A percentile compares a stretch with the other conserved stretches of the same genome.
phyloP scores from a whole-genome alignment of 176 grass and related monocot genomes.

The Phragmites australis region DNA sequence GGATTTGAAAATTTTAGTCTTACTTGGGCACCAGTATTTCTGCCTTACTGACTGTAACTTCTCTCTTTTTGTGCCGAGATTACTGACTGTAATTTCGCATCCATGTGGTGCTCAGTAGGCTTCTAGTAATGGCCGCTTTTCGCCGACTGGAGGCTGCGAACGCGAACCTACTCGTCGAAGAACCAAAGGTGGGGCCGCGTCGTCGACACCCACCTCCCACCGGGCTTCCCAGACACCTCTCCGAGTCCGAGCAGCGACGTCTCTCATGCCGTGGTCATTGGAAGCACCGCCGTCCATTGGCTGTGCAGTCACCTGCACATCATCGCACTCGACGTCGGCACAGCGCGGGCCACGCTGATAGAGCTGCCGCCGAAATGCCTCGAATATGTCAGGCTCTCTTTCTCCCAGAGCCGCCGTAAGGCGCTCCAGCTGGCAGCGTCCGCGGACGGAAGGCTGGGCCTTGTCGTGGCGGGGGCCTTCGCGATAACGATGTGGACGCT shows the following conservation, averaged over 20 bases:
- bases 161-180: no score
- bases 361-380: not conserved
- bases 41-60: no score
- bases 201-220: no score
- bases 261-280: not conserved
- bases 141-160: no score
- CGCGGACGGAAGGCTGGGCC: not conserved
- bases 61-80: no score
- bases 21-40: no score
- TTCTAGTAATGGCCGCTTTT: no score
- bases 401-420: not conserved
- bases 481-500: constrained; percentile 6
- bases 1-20: not conserved
- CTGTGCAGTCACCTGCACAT: not conserved
- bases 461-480: not conserved
- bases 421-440: not conserved
- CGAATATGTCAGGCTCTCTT: not conserved
- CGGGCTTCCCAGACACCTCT: no score
- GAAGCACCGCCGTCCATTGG: not conserved
- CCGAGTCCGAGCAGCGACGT: no score
- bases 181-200: no score
- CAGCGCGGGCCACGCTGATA: not conserved
- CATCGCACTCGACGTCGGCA: not conserved
- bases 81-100: no score
- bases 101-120: no score